phyloP scores from a whole-genome alignment of 2,329 filamentous ascomycete species.

The Fusarium tuaranense region DNA sequence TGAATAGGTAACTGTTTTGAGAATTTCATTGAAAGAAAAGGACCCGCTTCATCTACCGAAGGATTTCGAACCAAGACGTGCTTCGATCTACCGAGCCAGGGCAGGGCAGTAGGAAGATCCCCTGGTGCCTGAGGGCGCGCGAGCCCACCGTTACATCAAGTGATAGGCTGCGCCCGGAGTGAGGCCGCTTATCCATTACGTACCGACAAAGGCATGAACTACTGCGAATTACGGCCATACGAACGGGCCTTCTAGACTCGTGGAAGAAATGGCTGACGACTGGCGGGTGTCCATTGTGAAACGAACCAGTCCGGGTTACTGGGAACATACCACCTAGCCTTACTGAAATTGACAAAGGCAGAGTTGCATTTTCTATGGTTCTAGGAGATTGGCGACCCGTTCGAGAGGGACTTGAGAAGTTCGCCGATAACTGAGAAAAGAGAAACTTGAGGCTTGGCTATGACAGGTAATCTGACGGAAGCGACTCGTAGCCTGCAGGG shows the following conservation, averaged over 20 bases:
- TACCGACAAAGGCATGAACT: neutral
- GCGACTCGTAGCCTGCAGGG: neutral
- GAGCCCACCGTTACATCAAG: neutral
- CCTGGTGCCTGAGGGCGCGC: neutral
- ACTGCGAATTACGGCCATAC: neutral
- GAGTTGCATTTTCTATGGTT: neutral
- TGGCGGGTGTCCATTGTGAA: neutral
- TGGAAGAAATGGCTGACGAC: neutral
- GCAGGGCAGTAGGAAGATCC: neutral
- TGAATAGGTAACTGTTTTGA: neutral
- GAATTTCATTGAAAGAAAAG: neutral
- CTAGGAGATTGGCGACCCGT: conserved; percentile 3
- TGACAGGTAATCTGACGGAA: neutral
- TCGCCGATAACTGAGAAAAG: neutral
- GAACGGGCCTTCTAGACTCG: neutral
- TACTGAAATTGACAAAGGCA: neutral
- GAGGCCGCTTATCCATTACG: conserved; percentile 1
- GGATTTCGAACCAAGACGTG: neutral
- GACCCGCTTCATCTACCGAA: conserved; percentile 5
- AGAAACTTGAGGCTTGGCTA: neutral
- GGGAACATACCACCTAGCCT: neutral
- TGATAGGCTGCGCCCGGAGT: neutral
- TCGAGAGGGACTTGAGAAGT: neutral
- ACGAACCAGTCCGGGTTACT: neutral
- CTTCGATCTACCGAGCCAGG: neutral